Evolutionary conservation across 1,284 basidiomycete genomes (phyloP), one percentile per base, ranked within the genome.

Genomic region (Lentinula novae-zelandiae): DNA sequence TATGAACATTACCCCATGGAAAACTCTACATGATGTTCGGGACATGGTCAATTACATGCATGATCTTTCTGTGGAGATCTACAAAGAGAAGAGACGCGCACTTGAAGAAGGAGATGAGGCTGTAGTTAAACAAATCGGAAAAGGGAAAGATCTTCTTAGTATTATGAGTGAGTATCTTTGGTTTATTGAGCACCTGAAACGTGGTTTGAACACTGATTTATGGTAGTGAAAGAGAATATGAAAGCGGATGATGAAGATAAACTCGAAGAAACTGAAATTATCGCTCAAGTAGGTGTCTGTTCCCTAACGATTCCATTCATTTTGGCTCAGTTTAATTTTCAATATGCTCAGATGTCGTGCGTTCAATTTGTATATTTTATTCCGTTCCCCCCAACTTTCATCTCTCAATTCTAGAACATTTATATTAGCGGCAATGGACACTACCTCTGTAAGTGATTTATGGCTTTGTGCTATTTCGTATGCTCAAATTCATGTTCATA

Each of bases 111-210:
- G 75, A 0, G 73, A 78, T 34, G 70, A 74, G 13, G 71, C 67
- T 7, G 62, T 76, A 0, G 50, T 62, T 5, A 61, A 66, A 9
- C 73, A 77, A 53, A 64, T 76, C 31, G 74, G 72, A 1, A 66
- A 66, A 44, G 76, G 75, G 15, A 80, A 78, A 54, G 80, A 82
- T 66, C 74, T 82, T 48, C 72, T 82, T 53, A 82, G 77, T 60
- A 74, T 78, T 54, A 64, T 82, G 15, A 70, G 79, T 79, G 63
- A n/a, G 60, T 61, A 12, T 7, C 20, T 17, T 40, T 42, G n/a
- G n/a, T 2, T n/a, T 39, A 27, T 8, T 31, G 10, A n/a, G 17
- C 52, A 27, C 27, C 27, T 27, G 27, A 27, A 27, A 27, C 3
- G 27, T 27, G 27, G 27, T 27, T 27, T 27, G 27, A 27, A 27